Base-by-base conservation (phyloP, 768 basidiomycete species). In the Thelephora aurantiotincta region DNA sequence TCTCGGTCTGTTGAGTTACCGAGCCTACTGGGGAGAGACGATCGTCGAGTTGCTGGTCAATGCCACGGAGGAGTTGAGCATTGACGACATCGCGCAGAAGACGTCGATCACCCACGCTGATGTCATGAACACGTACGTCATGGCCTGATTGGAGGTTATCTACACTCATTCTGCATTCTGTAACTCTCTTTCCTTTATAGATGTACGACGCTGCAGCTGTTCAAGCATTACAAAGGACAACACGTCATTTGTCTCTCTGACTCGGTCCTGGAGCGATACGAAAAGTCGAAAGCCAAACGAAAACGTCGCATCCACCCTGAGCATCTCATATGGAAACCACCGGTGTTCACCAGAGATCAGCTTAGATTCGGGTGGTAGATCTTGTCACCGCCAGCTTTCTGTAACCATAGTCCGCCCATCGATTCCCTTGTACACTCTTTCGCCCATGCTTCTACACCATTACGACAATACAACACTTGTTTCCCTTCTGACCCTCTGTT, bases 1-100 rank as follows among this genome's bases (percentile, higher is more conserved):
- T 68, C 71, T 99, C 43, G 96, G 96, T 19, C 66, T 99, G 50
- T 70, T 99, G 52, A 72, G 86, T 36, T 99, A 99, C 63, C 75
- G 94, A 47, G 88, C 94, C 33, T 99, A 93, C 58, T 99, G 96
- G 96, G 85, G 86, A 44, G 93, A 97, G 63, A 87, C 83, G 44
- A 98, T 97, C 57, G 81, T 98, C 57, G 92, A 97, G 49, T 70
- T 92, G 26, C 68, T 99, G 41, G 65, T 94, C 51, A 76, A 72
- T 51, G 73, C 77, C 18, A 68, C 63, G 13, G 76, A 81, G 46
- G 83, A 86, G 46, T 69, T 98, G 47, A 89, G 84, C 61, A 84
- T 99, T 55, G 96, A 99, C 57, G 96, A 98, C 58, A 93, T 99
- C 55, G 93, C 96, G 7, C 86, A 93, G 64, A 85, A 79, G 67